Base-by-base conservation (phyloP, 1,284 basidiomycete genomes). In the Cryptococcus sp. region DNA sequence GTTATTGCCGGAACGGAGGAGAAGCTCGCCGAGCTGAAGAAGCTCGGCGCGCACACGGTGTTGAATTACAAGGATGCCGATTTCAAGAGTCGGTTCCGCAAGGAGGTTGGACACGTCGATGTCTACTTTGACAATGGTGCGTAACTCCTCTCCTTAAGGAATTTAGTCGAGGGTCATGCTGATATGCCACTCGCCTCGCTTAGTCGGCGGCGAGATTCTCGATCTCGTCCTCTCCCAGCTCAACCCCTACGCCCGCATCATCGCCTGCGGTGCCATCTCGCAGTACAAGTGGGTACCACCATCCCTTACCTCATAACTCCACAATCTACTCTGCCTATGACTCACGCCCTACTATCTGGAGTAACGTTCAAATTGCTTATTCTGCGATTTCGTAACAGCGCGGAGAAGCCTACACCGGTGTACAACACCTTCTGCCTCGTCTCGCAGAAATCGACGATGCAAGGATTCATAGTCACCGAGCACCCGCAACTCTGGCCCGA, bases 61-160 rank as follows among this genome's bases (percentile, higher is more conserved):
- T 80, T 96, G 72, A 90, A 96, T 77, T 96, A 97, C 81, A 96
- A 95, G 79, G 85, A 85, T 70, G 78, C 83, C 40, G 85, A 82
- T 13, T 94, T 92, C 81, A 80, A 78, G 58, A 75, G 84, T 40
- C 84, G 91, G 35, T 72, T 80, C 58, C 66, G 68, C 41, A 61
- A 53, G 50, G 31, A 35, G 13, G 73, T 66, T 54, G 86, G 87
- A 0, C 80, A 84, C 10, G 82, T 87, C 60, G 90, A 93, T 67
- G 87, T 90, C 5, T 91, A 83, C 79, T 93, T 92, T 72, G 91
- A 93, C 74, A 93, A 93, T 71, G 90, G 81, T 72, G 70, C 67
- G 47, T 10, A 16, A 31, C 46, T 25, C 2, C 35, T 16, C 17
- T 31, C 39, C 6, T 11, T 20, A 41, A 1, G 3, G 4, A 2